A percentile compares a stretch with the other conserved stretches of the same genome.
Conservation (phyloP, 1,284 basidiomycete species). For the Leccinum solheimii region DNA sequence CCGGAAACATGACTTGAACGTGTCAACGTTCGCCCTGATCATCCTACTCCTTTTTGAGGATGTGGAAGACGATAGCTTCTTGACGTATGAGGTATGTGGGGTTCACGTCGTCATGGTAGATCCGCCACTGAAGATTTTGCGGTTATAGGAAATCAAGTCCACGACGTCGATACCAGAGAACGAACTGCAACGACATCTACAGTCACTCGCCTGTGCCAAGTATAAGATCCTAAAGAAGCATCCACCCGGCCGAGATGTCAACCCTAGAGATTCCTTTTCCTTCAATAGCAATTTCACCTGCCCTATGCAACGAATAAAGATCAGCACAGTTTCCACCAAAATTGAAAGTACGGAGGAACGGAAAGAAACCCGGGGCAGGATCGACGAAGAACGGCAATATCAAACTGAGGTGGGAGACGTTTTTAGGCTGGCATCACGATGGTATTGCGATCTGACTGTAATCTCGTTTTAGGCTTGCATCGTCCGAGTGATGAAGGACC, state of each 20-base stretch:
- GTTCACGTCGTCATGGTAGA: neutral
- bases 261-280: constrained; percentile 76
- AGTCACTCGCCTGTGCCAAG: constrained; percentile 97
- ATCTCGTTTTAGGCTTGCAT: constrained; percentile 76
- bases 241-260: constrained; percentile 84
- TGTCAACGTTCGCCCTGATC: constrained; percentile 88
- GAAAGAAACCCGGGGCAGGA: constrained; percentile 86
- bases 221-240: constrained; percentile 92
- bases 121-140: neutral
- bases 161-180: constrained; percentile 73
- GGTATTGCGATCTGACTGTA: constrained; percentile 5
- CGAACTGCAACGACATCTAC: constrained; percentile 89
- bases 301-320: constrained; percentile 90
- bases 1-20: constrained; percentile 86
- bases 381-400: constrained; percentile 91
- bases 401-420: constrained; percentile 76
- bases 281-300: constrained; percentile 87
- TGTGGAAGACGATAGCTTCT: constrained; percentile 61
- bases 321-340: constrained; percentile 83
- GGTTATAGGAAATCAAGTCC: constrained; percentile 62
- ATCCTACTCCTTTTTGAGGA: constrained; percentile 90
- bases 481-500: constrained; percentile 97
- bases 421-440: constrained; percentile 1
- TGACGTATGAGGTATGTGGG: constrained; percentile 69
- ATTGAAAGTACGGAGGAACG: constrained; percentile 88